Percentiles rank a stretch among this genome's conserved stretches.
Evolutionary conservation across 2,329 filamentous ascomycete species (phyloP).

Genomic region (Tolypocladium amazonense): DNA sequence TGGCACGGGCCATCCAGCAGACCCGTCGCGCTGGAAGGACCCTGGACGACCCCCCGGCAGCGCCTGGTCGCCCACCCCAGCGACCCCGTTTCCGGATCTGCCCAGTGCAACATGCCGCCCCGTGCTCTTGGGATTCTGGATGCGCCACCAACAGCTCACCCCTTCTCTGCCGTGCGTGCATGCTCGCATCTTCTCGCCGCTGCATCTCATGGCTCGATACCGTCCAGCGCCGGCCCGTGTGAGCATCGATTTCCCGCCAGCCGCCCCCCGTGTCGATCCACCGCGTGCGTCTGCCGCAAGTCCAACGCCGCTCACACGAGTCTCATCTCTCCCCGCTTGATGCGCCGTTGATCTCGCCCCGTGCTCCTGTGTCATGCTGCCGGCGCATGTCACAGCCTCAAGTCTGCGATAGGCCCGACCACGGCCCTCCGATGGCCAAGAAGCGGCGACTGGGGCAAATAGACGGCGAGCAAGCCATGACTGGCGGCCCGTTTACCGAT

Average conservation of each 20-base stretch:
- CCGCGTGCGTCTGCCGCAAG: not conserved
- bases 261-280: not conserved
- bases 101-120: not conserved
- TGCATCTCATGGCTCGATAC: not conserved
- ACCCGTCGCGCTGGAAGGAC: not conserved
- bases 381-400: not conserved
- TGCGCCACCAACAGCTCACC: not conserved
- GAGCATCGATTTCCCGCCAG: not conserved
- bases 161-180: not conserved
- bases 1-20: not conserved
- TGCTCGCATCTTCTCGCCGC: not conserved
- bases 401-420: constrained; percentile 8
- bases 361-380: not conserved
- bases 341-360: not conserved
- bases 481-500: not conserved
- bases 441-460: constrained; percentile 18
- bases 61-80: not conserved
- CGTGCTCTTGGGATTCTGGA: not conserved
- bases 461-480: constrained; percentile 10
- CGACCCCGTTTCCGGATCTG: not conserved
- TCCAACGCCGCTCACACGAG: not conserved
- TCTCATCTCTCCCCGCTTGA: not conserved
- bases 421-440: constrained; percentile 18
- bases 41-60: not conserved
- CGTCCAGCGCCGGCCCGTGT: not conserved